Percentiles rank a stretch among this genome's conserved stretches.
These are phyloP conservation scores for Acer saccharum DNA, from an alignment of 345 rosid species.

Conservation along the genomic window DNA sequence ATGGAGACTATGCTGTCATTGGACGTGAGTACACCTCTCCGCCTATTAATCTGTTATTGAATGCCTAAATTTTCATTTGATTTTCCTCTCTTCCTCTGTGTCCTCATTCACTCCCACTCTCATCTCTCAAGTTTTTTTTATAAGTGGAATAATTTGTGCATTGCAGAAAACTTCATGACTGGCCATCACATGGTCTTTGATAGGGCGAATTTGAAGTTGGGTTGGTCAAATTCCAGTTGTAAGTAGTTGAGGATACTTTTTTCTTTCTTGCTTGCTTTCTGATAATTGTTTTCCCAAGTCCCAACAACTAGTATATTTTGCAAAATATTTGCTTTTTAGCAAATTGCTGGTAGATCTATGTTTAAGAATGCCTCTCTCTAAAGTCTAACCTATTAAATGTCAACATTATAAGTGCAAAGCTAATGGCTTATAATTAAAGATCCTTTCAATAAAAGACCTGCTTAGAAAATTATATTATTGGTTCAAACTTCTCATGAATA, in stretches of 20 bases:
- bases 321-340: constrained; percentile 5
- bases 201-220: constrained; percentile 37
- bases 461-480: not conserved
- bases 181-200: constrained; percentile 43
- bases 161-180: constrained; percentile 50
- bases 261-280: not conserved
- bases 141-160: not conserved
- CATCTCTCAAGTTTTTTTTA: not conserved
- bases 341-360: not conserved
- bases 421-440: not conserved
- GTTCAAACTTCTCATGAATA: not conserved
- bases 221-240: constrained; percentile 46
- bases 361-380: not conserved
- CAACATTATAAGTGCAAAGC: not conserved
- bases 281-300: not conserved
- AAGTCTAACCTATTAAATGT: too few relatives aligned
- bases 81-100: not conserved
- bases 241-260: constrained; percentile 15
- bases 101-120: not conserved
- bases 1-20: constrained; percentile 30
- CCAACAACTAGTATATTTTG: not conserved
- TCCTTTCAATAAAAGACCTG: not conserved
- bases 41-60: too few relatives aligned
- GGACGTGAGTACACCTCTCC: constrained; percentile 33
- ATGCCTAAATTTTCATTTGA: not conserved